Evolutionary conservation across 768 basidiomycete species (phyloP).

Genomic region (Tylopilus plumbeoviolaceoides): DNA sequence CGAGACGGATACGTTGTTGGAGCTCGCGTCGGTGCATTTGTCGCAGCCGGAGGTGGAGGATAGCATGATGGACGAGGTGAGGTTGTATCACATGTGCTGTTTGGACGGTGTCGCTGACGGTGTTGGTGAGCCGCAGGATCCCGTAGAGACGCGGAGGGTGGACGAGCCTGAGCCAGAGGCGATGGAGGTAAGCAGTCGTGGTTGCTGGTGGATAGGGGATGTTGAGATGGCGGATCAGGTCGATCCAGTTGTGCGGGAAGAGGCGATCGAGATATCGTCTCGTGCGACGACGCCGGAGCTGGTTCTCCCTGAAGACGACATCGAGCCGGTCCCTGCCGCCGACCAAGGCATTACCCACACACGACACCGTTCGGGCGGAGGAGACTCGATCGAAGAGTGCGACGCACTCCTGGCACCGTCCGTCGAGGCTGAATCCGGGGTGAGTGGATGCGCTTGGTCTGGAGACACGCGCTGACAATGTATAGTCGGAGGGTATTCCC

Average conservation of each 20-base stretch:
- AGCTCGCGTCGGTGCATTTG: constrained; percentile 26
- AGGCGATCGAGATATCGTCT: not conserved
- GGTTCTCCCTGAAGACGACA: constrained; percentile 12
- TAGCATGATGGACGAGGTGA: constrained; percentile 9
- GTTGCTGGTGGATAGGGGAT: not conserved
- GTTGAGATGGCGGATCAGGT: not conserved
- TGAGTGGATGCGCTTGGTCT: not conserved
- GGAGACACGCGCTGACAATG: constrained; percentile 1
- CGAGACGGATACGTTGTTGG: constrained; percentile 19
- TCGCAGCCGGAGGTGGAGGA: not conserved
- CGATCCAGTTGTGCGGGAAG: not conserved
- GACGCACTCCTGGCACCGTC: constrained; percentile 7
- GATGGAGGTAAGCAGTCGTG: constrained; percentile 8
- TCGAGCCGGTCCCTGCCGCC: not conserved
- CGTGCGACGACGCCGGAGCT: constrained; percentile 10
- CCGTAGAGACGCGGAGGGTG: not conserved
- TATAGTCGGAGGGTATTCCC: not conserved
- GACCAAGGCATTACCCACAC: not conserved
- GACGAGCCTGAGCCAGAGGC: not conserved
- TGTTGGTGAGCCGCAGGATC: not conserved
- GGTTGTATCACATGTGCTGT: not conserved
- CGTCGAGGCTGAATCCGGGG: constrained; percentile 5
- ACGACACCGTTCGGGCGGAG: constrained; percentile 3
- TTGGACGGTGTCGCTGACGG: not conserved
- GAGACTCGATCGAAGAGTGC: constrained; percentile 16